These are phyloP conservation scores for Phaeophleospora eucalypticola DNA, from an alignment of 2,329 filamentous ascomycete genomes.

Conservation along the genomic window DNA sequence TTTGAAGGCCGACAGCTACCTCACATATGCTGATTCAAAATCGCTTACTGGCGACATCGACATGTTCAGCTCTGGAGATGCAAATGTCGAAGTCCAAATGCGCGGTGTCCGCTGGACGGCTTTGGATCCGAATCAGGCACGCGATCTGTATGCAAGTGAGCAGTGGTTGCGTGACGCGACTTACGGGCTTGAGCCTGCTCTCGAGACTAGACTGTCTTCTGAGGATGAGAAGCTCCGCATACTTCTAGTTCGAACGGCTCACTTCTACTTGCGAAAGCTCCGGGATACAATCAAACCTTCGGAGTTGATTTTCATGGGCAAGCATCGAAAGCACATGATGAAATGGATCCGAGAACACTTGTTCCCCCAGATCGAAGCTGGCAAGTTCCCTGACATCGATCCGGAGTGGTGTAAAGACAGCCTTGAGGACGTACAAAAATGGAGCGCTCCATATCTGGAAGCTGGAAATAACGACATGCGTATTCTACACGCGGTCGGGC, in stretches of 20 bases:
- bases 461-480: neutral
- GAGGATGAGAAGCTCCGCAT: neutral
- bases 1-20: neutral
- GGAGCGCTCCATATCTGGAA: neutral
- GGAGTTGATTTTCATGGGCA: conserved; percentile 1
- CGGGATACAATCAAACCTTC: neutral
- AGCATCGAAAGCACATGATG: conserved; percentile 3
- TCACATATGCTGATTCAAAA: neutral
- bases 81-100: neutral
- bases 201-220: neutral
- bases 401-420: conserved; percentile 3
- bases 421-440: conserved; percentile 3
- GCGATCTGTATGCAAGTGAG: neutral
- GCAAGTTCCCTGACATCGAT: conserved; percentile 1
- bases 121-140: neutral
- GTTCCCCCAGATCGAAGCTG: conserved; percentile 1
- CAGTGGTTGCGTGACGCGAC: neutral
- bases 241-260: neutral
- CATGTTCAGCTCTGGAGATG: neutral
- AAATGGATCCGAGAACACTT: conserved; percentile 2
- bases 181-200: neutral
- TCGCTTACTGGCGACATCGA: conserved; percentile 2
- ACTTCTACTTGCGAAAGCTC: neutral
- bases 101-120: conserved; percentile 1
- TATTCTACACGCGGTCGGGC: conserved; percentile 21